phyloP scores from a whole-genome alignment of 345 rosid species.

The Arabis hirsuta region DNA sequence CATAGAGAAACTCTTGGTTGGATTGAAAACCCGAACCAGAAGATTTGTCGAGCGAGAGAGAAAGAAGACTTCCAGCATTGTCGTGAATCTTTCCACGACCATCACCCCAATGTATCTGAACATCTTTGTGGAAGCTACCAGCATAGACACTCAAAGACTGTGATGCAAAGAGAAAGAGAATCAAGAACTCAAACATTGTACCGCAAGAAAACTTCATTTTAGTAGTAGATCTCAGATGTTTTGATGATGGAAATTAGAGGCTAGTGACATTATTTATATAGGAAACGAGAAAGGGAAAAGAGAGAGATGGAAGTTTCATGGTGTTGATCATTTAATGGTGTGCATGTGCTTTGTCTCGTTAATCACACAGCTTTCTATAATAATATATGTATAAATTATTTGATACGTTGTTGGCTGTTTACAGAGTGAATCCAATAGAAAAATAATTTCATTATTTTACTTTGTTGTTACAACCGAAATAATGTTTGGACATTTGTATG shows the following conservation, averaged over 20 bases:
- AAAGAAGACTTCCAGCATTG: constrained; percentile 57
- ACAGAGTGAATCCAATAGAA: constrained; percentile 17
- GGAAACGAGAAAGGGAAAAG: constrained; percentile 4
- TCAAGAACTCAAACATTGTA: constrained; percentile 18
- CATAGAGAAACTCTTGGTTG: constrained; percentile 55
- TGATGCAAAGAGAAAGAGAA: constrained; percentile 30
- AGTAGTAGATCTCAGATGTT: constrained; percentile 30
- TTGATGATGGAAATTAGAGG: constrained; percentile 29
- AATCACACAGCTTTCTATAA: constrained; percentile 23
- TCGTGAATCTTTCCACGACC: constrained; percentile 63
- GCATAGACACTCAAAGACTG: constrained; percentile 36
- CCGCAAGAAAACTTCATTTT: constrained; percentile 33
- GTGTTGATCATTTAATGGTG: constrained; percentile 9
- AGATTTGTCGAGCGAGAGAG: constrained; percentile 58
- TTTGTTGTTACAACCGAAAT: constrained; percentile 30
- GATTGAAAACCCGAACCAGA: constrained; percentile 73
- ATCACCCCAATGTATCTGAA: constrained; percentile 63
- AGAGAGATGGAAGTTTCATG: constrained; percentile 35
- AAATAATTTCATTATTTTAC: not conserved
- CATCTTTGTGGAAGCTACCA: constrained; percentile 51
- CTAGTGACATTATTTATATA: constrained; percentile 33
- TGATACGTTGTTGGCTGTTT: constrained; percentile 36
- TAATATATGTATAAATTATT: not conserved
- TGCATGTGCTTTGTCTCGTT: constrained; percentile 41
- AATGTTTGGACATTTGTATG: constrained; percentile 30